Base-by-base conservation (phyloP, 257 asterid genomes). In the Osmanthus fragrans region DNA sequence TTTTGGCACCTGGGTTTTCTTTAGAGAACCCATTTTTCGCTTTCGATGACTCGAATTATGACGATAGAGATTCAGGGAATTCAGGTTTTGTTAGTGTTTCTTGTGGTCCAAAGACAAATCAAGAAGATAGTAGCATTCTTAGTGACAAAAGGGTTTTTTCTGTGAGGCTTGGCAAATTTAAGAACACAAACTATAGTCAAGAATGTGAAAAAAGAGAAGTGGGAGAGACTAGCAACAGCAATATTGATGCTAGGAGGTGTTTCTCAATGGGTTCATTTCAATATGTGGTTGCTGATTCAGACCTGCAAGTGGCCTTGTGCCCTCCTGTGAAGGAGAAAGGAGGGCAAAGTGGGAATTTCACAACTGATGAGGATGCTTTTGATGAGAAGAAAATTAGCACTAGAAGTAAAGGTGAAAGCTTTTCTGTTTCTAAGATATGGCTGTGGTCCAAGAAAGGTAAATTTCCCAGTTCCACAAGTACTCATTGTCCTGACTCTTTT, bases 351-450 rank as follows among this genome's bases (percentile, higher is more conserved):
- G 90, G 94, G 71, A 81, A 84, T 92, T 86, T 87, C 77, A 45
- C 85, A 32, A 65, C 73, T 82, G 92, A 83, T 73, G 92, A 76
- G 19, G 96, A 74, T 73, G 70, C 60, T 60, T 69, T 21, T 69
- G 87, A 82, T 66, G 93, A 87, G 76, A 96, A 96, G 92, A 96
- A 71, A 75, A 89, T 95, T 79, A 88, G 82, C 83, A 80, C 76
- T 37, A 85, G 93, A 77, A 88, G 86, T 88, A 94, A 87, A 90
- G 96, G 96, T 79, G 99, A 96, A 77, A 96, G 99, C 89, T 93
- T 93, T 84, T 93, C 98, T 77, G 93, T 93, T 84, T 96, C 99
- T 78, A 96, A 96, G 88, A 95, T 93, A 18, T 96, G 99, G 99
- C 71, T 87, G 39, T 96, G 99, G 98, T 89, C 98, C 85, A 96